Conservation (phyloP, 1,139 yeast genomes). For the Zygoascus sp. region DNA sequence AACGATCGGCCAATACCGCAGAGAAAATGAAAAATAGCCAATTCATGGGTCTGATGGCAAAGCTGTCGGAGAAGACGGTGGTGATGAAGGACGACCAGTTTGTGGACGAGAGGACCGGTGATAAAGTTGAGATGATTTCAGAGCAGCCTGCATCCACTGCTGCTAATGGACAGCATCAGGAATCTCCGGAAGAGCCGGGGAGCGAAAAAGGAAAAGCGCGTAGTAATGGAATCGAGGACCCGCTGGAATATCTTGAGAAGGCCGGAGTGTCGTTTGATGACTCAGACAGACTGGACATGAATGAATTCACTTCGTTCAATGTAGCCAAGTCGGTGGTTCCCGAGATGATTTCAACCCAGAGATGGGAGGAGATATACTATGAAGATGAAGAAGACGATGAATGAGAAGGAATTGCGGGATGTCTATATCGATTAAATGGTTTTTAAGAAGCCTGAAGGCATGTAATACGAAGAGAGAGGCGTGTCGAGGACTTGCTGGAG, state of each 20-base stretch:
- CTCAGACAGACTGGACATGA: conserved; percentile 4
- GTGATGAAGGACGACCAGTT: conserved; percentile 33
- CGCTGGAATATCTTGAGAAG: conserved; percentile 1
- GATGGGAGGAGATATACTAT: conserved; percentile 7
- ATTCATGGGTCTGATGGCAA: conserved; percentile 39
- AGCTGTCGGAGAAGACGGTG: conserved; percentile 33
- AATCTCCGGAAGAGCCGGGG: neutral
- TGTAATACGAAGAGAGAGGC: too few relatives aligned
- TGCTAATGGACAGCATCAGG: neutral
- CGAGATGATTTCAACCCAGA: neutral
- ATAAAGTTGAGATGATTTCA: conserved; percentile 2
- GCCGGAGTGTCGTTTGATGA: conserved; percentile 9
- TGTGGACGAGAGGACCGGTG: conserved; percentile 25
- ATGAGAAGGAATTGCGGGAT: neutral
- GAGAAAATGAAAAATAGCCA: conserved; percentile 36
- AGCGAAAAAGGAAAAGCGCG: neutral
- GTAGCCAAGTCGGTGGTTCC: conserved; percentile 1
- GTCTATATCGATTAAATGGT: too few relatives aligned
- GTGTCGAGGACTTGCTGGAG: too few relatives aligned
- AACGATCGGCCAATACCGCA: conserved; percentile 10
- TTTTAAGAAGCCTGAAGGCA: too few relatives aligned
- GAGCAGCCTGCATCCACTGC: neutral
- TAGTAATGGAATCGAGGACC: neutral
- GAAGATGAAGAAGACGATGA: neutral
- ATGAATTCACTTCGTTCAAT: conserved; percentile 7